Evolutionary conservation across 2,329 filamentous ascomycete genomes (phyloP).

Genomic region (Aspergillus sp.): DNA sequence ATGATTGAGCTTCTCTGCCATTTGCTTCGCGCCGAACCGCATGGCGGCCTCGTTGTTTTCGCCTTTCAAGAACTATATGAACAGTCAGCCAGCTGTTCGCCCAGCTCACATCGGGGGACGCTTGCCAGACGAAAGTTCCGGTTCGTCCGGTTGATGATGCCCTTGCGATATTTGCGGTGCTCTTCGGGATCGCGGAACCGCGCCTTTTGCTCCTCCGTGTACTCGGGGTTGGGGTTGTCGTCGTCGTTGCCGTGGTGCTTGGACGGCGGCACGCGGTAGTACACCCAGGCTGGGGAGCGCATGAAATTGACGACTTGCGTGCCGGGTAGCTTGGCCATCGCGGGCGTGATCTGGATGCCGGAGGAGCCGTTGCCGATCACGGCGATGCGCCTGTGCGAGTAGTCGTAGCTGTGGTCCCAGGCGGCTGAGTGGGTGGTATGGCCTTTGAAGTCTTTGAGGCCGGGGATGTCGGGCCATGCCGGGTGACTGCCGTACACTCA

Average conservation of each 20-base stretch:
- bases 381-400: constrained; percentile 18
- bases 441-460: constrained; percentile 26
- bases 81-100: not conserved
- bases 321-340: constrained; percentile 19
- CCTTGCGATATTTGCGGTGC: constrained; percentile 35
- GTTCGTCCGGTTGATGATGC: constrained; percentile 22
- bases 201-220: constrained; percentile 22
- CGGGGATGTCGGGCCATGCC: constrained; percentile 26
- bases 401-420: constrained; percentile 28
- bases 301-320: constrained; percentile 28
- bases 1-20: constrained; percentile 18
- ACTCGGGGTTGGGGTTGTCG: constrained; percentile 25
- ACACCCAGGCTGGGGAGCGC: constrained; percentile 28
- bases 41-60: constrained; percentile 13
- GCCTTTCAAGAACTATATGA: constrained; percentile 16
- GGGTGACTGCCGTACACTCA: constrained; percentile 7
- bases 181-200: constrained; percentile 27
- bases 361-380: constrained; percentile 26
- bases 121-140: constrained; percentile 17
- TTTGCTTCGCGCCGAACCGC: constrained; percentile 13
- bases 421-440: constrained; percentile 29
- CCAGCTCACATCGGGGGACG: not conserved
- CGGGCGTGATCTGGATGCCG: constrained; percentile 37
- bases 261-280: constrained; percentile 17
- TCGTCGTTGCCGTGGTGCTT: constrained; percentile 22